These are phyloP conservation scores for Pleurotus cornucopiae DNA, from an alignment of 768 basidiomycete species.

Conservation along the genomic window DNA sequence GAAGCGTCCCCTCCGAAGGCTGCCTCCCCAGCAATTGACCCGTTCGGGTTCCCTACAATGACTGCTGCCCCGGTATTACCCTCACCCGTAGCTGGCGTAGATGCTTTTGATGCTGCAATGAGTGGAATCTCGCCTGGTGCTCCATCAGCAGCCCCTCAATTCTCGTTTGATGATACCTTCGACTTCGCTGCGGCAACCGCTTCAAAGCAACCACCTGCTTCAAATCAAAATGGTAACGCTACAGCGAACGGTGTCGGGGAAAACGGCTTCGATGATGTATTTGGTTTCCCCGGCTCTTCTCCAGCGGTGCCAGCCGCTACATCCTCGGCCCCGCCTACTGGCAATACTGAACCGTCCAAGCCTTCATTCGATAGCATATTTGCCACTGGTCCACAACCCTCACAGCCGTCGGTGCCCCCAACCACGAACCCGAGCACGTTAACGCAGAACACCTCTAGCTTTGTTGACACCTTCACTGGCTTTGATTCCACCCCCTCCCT, in stretches of 20 bases:
- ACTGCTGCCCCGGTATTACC: slow-evolving; percentile 10
- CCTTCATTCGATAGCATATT: slow-evolving; percentile 53
- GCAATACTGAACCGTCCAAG: slow-evolving; percentile 5
- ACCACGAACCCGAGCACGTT: slow-evolving; percentile 3
- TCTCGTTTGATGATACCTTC: slow-evolving; percentile 63
- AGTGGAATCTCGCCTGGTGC: slow-evolving; percentile 41
- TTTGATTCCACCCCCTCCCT: slow-evolving; percentile 35
- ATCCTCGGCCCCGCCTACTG: slow-evolving; percentile 5
- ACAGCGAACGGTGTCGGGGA: slow-evolving; percentile 2
- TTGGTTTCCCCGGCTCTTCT: slow-evolving; percentile 14
- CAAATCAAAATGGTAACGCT: slow-evolving; percentile 17
- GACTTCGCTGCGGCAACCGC: slow-evolving; percentile 48
- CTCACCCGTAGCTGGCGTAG: slow-evolving; percentile 40
- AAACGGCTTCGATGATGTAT: slow-evolving; percentile 30
- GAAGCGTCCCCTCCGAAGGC: slow-evolving; percentile 18
- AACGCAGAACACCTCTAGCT: slow-evolving; percentile 20
- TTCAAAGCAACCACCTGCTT: slow-evolving; percentile 23
- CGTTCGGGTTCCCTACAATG: slow-evolving; percentile 7
- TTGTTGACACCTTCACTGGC: slow-evolving; percentile 57
- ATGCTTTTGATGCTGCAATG: slow-evolving; percentile 75
- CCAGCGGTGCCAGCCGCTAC: not conserved
- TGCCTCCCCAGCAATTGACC: slow-evolving; percentile 18
- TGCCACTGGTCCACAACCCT: slow-evolving; percentile 3
- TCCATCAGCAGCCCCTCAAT: slow-evolving; percentile 30
- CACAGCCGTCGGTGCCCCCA: not conserved